Evolutionary conservation across 2,329 filamentous ascomycete genomes (phyloP).

Genomic region (Fusarium denticulatum): DNA sequence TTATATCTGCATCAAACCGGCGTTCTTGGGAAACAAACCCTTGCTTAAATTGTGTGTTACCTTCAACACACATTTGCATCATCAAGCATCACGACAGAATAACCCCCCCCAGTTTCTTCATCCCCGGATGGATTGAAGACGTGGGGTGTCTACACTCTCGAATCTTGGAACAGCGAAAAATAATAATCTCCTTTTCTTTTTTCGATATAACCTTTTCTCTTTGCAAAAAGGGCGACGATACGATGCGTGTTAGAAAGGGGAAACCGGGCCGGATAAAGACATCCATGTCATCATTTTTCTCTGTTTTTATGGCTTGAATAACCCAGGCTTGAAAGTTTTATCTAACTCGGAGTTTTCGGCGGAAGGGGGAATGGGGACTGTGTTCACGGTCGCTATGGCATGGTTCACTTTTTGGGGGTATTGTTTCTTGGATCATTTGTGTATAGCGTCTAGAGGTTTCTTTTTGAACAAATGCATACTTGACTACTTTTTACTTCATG

Average conservation of each 20-base stretch:
- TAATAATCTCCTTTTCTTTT: constrained; percentile 3
- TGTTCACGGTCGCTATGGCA: constrained; percentile 11
- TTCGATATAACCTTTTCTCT: background rate
- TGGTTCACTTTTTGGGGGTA: background rate
- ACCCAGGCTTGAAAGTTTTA: background rate
- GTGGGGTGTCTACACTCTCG: background rate
- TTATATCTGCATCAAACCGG: constrained; percentile 20
- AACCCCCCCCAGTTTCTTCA: background rate
- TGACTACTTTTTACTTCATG: background rate
- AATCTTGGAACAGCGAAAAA: constrained; percentile 12
- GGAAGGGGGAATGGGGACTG: background rate
- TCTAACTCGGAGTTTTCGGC: constrained; percentile 15
- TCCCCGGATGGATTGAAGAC: constrained; percentile 24
- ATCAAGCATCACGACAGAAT: constrained; percentile 6
- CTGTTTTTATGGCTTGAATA: background rate
- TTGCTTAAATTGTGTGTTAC: constrained; percentile 9
- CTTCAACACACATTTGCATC: constrained; percentile 1
- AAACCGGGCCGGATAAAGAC: background rate
- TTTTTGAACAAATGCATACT: constrained; percentile 9
- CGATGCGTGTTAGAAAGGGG: constrained; percentile 21
- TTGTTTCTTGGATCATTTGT: background rate
- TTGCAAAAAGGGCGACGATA: constrained; percentile 13
- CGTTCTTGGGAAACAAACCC: constrained; percentile 15
- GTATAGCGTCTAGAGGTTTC: constrained; percentile 20
- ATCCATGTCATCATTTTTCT: constrained; percentile 1